Percentiles rank a stretch among this genome's conserved stretches.
Conservation (phyloP, 2,329 filamentous ascomycete genomes). For the Hypoxylon sp. region DNA sequence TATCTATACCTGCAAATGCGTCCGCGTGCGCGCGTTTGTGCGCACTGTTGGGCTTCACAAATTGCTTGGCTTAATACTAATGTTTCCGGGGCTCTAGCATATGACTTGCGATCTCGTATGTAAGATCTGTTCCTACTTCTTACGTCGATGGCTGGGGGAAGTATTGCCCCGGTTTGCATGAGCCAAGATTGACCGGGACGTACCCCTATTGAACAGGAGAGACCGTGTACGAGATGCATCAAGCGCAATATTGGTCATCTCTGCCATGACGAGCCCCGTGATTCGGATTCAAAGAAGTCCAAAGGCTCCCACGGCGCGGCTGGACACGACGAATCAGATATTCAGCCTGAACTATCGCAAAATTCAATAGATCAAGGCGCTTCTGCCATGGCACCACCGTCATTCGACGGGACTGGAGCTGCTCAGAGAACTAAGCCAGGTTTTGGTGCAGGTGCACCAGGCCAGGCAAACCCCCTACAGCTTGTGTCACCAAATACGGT, state of each 20-base stretch:
- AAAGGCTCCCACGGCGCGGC: slow-evolving; percentile 75
- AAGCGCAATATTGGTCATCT: slow-evolving; percentile 99
- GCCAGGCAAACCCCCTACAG: slow-evolving; percentile 70
- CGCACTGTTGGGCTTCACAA: slow-evolving; percentile 47
- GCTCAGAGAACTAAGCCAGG: slow-evolving; percentile 61
- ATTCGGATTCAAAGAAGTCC: slow-evolving; percentile 82
- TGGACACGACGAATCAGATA: slow-evolving; percentile 73
- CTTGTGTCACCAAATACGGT: slow-evolving; percentile 80
- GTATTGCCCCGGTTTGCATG: slow-evolving; percentile 48
- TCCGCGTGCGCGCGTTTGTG: slow-evolving; percentile 35
- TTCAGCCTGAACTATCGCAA: slow-evolving; percentile 66
- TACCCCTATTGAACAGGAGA: slow-evolving; percentile 73
- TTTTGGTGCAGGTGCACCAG: slow-evolving; percentile 62
- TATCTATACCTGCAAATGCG: slow-evolving; percentile 29
- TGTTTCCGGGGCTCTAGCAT: slow-evolving; percentile 72
- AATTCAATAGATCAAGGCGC: slow-evolving; percentile 69
- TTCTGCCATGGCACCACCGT: slow-evolving; percentile 70
- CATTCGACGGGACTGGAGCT: slow-evolving; percentile 58
- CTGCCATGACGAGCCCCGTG: slow-evolving; percentile 96
- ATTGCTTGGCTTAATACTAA: slow-evolving; percentile 62
- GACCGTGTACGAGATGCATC: slow-evolving; percentile 96
- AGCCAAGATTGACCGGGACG: slow-evolving; percentile 56
- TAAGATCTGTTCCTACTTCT: slow-evolving; percentile 57
- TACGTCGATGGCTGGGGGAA: slow-evolving; percentile 51
- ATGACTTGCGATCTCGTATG: slow-evolving; percentile 94